These are phyloP conservation scores for Mucor sp. DNA, from an alignment of 371 early-diverging fungal species.

Conservation along the genomic window DNA sequence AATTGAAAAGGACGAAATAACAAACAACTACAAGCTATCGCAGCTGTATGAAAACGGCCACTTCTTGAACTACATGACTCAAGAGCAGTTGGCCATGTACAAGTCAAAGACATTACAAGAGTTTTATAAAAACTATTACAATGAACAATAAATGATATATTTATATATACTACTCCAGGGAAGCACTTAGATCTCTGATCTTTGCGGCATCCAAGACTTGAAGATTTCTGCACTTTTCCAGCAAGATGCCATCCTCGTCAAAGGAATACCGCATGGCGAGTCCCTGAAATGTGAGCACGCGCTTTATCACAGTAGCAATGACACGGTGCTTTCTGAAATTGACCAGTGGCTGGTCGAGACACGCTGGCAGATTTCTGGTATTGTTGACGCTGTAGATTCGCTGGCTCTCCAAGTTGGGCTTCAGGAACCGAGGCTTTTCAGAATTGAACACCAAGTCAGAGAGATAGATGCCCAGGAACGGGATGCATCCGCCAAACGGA, in stretches of 20 bases:
- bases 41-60: conserved; percentile 25
- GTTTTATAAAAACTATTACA: conserved; percentile 2
- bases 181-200: conserved; percentile 37
- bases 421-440: conserved; percentile 60
- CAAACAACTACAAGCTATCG: neutral
- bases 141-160: neutral
- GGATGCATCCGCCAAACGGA: conserved; percentile 62
- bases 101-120: conserved; percentile 27
- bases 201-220: conserved; percentile 35
- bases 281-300: conserved; percentile 61
- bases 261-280: conserved; percentile 62
- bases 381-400: conserved; percentile 28
- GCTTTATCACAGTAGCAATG: conserved; percentile 65
- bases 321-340: conserved; percentile 69
- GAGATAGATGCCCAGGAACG: conserved; percentile 66
- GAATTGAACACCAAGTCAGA: conserved; percentile 70
- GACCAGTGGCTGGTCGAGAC: conserved; percentile 54
- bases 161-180: conserved; percentile 13
- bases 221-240: conserved; percentile 37
- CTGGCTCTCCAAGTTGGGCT: conserved; percentile 34
- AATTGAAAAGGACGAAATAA: conserved; percentile 18
- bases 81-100: conserved; percentile 27
- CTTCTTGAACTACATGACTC: conserved; percentile 19
- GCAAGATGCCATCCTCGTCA: conserved; percentile 45
- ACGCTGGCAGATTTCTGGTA: conserved; percentile 12